phyloP scores from a whole-genome alignment of 192 early-diverging fungal species.

The Geranomyces michiganensis region DNA sequence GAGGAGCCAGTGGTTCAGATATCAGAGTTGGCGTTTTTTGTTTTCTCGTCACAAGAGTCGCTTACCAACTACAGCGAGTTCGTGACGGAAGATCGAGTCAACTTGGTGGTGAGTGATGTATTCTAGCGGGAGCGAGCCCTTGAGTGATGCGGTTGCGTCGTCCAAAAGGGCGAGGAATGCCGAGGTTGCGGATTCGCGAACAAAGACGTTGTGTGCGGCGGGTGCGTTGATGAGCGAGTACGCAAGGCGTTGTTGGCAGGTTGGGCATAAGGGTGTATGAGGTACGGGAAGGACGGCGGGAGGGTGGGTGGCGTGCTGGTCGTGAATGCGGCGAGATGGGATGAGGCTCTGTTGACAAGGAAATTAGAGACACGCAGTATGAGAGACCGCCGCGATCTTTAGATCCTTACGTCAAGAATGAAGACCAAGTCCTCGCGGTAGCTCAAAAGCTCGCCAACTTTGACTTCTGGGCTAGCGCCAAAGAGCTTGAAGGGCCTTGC shows the following conservation, averaged over 20 bases:
- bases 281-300: conserved; percentile 20
- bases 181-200: conserved; percentile 15
- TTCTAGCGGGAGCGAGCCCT: conserved; percentile 15
- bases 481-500: conserved; percentile 10
- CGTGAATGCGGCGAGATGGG: conserved; percentile 10
- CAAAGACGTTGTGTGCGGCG: conserved; percentile 3
- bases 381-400: no score
- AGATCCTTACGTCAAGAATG: conserved; percentile 6
- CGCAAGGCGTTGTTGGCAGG: conserved; percentile 15
- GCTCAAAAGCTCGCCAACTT: conserved; percentile 7
- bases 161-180: conserved; percentile 20
- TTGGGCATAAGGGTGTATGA: conserved; percentile 16
- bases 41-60: no score
- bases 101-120: conserved; percentile 27
- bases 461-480: neutral
- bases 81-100: conserved; percentile 10
- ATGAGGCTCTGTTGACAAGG: no score
- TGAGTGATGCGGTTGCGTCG: conserved; percentile 18
- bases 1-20: no score
- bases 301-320: conserved; percentile 20
- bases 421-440: conserved; percentile 12
- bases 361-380: no score
- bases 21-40: no score
- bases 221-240: conserved; percentile 17
- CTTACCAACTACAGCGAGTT: conserved; percentile 3